Evolutionary conservation across 208 protist species (phyloP).

Genomic region (Trypanosoma vivax): DNA sequence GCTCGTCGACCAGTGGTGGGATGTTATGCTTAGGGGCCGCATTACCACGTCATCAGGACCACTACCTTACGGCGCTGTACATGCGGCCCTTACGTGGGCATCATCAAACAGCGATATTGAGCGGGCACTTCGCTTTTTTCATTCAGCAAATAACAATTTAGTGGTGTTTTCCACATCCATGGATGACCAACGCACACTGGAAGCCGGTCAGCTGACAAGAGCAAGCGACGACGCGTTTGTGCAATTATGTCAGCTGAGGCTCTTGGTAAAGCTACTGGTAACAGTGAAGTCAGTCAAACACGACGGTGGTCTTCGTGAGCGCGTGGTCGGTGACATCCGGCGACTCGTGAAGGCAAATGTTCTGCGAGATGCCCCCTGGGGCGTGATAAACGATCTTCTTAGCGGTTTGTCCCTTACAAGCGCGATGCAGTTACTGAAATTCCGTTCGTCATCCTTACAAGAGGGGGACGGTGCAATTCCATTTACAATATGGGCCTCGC

Average conservation of each 20-base stretch:
- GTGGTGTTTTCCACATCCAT: slow-evolving; percentile 4
- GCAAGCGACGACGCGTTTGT: slow-evolving; percentile 9
- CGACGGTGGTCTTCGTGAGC: slow-evolving; percentile 62
- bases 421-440: slow-evolving; percentile 72
- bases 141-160: slow-evolving; percentile 45
- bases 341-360: slow-evolving; percentile 38
- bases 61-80: slow-evolving; percentile 47
- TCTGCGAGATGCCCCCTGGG: slow-evolving; percentile 51
- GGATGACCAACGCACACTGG: slow-evolving; percentile 13
- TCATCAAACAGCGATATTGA: slow-evolving; percentile 63
- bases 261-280: slow-evolving; percentile 72
- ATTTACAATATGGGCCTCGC: slow-evolving; percentile 72
- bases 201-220: slow-evolving; percentile 25
- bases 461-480: slow-evolving; percentile 39
- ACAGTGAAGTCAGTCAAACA: slow-evolving; percentile 59
- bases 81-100: slow-evolving; percentile 62
- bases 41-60: slow-evolving; percentile 7
- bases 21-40: slow-evolving; percentile 15
- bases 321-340: slow-evolving; percentile 67
- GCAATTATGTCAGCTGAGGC: slow-evolving; percentile 52
- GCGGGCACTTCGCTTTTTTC: slow-evolving; percentile 49
- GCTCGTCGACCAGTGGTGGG: slow-evolving; percentile 80
- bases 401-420: slow-evolving; percentile 64
- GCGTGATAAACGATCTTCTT: slow-evolving; percentile 74
- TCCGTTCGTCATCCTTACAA: slow-evolving; percentile 5